Evolutionary conservation across 2,329 filamentous ascomycete genomes (phyloP).

Genomic region (Pseudocercospora macadamiae): DNA sequence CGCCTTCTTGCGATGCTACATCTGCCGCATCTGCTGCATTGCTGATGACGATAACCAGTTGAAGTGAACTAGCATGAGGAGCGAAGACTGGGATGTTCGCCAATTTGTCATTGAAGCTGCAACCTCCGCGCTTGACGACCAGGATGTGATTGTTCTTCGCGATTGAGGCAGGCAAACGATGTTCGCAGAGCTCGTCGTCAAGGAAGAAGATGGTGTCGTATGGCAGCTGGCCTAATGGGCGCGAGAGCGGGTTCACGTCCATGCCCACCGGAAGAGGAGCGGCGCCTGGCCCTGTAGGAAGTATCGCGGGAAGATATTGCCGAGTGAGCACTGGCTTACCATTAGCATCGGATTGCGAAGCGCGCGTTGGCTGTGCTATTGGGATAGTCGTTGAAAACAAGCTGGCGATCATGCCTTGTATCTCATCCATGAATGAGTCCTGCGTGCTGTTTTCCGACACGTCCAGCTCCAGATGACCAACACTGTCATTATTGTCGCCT

Average conservation of each 20-base stretch:
- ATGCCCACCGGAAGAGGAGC: slow-evolving; percentile 62
- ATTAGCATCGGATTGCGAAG: background rate
- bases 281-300: slow-evolving; percentile 65
- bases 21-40: slow-evolving; percentile 37
- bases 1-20: slow-evolving; percentile 18
- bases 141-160: slow-evolving; percentile 71
- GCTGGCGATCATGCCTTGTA: slow-evolving; percentile 43
- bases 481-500: background rate
- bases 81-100: slow-evolving; percentile 79
- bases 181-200: slow-evolving; percentile 67
- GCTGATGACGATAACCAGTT: slow-evolving; percentile 79
- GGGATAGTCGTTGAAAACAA: slow-evolving; percentile 26
- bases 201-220: slow-evolving; percentile 64
- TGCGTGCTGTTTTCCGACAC: slow-evolving; percentile 37
- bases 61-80: slow-evolving; percentile 56
- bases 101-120: slow-evolving; percentile 82
- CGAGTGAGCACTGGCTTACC: slow-evolving; percentile 33
- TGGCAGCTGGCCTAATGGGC: slow-evolving; percentile 47
- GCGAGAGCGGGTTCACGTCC: slow-evolving; percentile 28
- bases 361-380: slow-evolving; percentile 24
- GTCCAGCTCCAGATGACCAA: slow-evolving; percentile 17
- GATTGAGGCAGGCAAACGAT: slow-evolving; percentile 55
- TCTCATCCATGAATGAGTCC: slow-evolving; percentile 53
- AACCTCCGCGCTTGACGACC: slow-evolving; percentile 78
- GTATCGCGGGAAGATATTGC: slow-evolving; percentile 51